These are phyloP conservation scores for Leccinum barrowsii DNA, from an alignment of 768 basidiomycete species.

Conservation along the genomic window DNA sequence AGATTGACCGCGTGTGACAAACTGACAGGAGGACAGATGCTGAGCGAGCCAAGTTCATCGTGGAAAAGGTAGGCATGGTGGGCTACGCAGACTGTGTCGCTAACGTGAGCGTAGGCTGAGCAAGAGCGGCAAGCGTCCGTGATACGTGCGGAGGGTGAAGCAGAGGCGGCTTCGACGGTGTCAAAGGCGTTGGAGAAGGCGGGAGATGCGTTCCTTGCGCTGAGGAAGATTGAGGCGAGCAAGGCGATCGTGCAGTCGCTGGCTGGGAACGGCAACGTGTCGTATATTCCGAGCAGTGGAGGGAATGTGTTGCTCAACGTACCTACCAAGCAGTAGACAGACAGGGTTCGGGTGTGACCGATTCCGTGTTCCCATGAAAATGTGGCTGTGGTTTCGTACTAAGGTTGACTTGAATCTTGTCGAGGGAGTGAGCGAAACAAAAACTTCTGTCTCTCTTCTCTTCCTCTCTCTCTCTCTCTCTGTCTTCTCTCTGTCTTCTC, in stretches of 20 bases:
- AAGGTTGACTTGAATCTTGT: slow-evolving; percentile 23
- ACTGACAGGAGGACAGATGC: slow-evolving; percentile 60
- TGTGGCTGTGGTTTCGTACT: slow-evolving; percentile 22
- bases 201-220: slow-evolving; percentile 91
- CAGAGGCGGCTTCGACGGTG: slow-evolving; percentile 93
- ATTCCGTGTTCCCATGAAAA: slow-evolving; percentile 18
- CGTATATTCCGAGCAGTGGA: slow-evolving; percentile 80
- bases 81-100: slow-evolving; percentile 5
- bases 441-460: slow-evolving; percentile 9
- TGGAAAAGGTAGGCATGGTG: slow-evolving; percentile 75
- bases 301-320: slow-evolving; percentile 84
- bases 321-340: slow-evolving; percentile 43
- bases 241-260: slow-evolving; percentile 94
- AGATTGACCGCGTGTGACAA: background rate
- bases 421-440: slow-evolving; percentile 18
- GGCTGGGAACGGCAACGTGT: slow-evolving; percentile 75
- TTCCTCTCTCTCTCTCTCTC: slow-evolving; percentile 12
- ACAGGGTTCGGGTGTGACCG: slow-evolving; percentile 18
- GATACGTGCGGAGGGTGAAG: slow-evolving; percentile 97
- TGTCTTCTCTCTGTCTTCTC: slow-evolving; percentile 23
- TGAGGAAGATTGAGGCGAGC: slow-evolving; percentile 96
- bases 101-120: slow-evolving; percentile 67
- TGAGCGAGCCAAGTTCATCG: slow-evolving; percentile 97
- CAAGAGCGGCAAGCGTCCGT: slow-evolving; percentile 99
- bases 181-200: slow-evolving; percentile 88